Percentiles rank a stretch among this genome's conserved stretches.
phyloP scores from a whole-genome alignment of 176 grass and related monocot genomes.

The Paspalum notatum region DNA sequence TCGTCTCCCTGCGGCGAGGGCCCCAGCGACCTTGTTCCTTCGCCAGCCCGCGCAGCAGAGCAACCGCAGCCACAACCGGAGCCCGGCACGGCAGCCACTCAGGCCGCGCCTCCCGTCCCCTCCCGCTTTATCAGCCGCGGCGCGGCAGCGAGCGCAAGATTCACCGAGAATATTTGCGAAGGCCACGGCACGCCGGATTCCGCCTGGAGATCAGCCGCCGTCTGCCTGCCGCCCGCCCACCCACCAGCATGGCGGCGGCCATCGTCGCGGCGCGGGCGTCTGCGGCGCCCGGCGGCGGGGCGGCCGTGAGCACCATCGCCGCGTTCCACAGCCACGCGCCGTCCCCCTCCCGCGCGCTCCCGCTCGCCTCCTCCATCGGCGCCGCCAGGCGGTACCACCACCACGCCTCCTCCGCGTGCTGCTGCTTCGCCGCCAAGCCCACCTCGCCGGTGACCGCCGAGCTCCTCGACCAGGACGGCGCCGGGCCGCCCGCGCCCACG shows the following conservation, averaged over 20 bases:
- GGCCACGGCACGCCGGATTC: conserved; percentile 16
- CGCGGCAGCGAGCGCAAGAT: neutral
- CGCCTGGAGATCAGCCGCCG: neutral
- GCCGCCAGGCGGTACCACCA: conserved; percentile 32
- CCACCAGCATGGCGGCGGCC: conserved; percentile 20
- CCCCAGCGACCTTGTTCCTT: conserved; percentile 20
- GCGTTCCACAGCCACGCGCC: conserved; percentile 46
- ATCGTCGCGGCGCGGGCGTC: conserved; percentile 46
- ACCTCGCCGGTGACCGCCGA: conserved; percentile 40
- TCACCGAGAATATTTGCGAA: conserved; percentile 13
- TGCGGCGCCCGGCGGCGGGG: conserved; percentile 11
- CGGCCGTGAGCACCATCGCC: conserved; percentile 44
- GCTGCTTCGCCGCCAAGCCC: conserved; percentile 57
- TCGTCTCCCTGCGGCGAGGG: conserved; percentile 24
- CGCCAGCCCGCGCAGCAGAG: conserved; percentile 35
- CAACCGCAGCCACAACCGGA: conserved; percentile 54
- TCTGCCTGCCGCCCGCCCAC: neutral
- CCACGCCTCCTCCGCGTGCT: conserved; percentile 35
- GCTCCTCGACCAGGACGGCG: conserved; percentile 16
- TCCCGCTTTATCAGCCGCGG: conserved; percentile 48
- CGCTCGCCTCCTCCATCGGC: conserved; percentile 4
- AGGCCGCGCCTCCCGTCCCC: neutral
- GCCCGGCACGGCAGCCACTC: conserved; percentile 53
- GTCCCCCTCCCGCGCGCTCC: conserved; percentile 35
- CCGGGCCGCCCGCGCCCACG: neutral